Evolutionary conservation across 352 stramenopile species (phyloP).

Genomic region (Globisporangium echinulatum): DNA sequence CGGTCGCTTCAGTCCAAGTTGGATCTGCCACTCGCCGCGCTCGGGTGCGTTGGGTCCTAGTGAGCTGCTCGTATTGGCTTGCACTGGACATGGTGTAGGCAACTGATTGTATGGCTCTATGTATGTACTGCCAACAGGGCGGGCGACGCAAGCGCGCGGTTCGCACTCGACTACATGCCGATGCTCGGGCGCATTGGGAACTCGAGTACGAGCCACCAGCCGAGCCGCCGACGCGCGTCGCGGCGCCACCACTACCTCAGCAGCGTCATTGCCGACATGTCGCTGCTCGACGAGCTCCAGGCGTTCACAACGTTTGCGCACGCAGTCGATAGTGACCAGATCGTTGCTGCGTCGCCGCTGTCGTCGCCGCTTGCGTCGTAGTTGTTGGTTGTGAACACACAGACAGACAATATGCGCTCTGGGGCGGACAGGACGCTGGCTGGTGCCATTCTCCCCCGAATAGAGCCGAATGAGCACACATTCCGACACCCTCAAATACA

Average conservation of each 20-base stretch:
- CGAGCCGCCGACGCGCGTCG: conserved; percentile 54
- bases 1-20: conserved; percentile 31
- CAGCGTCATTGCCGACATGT: conserved; percentile 67
- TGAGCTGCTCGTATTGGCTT: conserved; percentile 12
- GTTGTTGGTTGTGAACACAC: neutral
- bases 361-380: conserved; percentile 19
- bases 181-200: conserved; percentile 50
- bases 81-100: too few relatives aligned
- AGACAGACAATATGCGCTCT: neutral
- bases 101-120: too few relatives aligned
- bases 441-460: too few relatives aligned
- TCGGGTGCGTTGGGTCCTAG: conserved; percentile 26
- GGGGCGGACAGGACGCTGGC: neutral
- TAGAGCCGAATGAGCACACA: too few relatives aligned
- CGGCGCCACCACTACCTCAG: conserved; percentile 73
- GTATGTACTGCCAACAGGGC: conserved; percentile 1
- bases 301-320: conserved; percentile 33
- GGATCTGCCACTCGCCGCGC: conserved; percentile 29
- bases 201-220: conserved; percentile 38
- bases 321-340: conserved; percentile 30
- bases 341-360: conserved; percentile 42
- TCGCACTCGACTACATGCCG: conserved; percentile 65
- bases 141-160: conserved; percentile 27
- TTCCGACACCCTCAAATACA: too few relatives aligned
- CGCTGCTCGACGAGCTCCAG: conserved; percentile 51